Percentiles rank a stretch among this genome's conserved stretches.
These are phyloP conservation scores for Xylaria venustula DNA, from an alignment of 495 filamentous ascomycete species.

Conservation along the genomic window DNA sequence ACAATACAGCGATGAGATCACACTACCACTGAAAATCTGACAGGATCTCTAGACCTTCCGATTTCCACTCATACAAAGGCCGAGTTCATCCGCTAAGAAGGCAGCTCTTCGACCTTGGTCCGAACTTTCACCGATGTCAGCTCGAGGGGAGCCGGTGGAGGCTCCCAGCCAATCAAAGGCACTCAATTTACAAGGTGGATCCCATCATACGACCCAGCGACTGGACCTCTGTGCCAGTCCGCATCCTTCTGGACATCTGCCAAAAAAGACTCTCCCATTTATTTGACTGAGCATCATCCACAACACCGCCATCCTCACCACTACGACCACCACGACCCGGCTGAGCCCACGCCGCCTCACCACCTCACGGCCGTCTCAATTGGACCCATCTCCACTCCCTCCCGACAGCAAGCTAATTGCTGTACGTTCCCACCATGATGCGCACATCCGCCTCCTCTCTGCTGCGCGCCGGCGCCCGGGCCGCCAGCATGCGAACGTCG, in stretches of 20 bases:
- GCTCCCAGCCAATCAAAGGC: conserved; percentile 6
- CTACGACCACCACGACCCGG: conserved; percentile 17
- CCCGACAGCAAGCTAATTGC: conserved; percentile 1
- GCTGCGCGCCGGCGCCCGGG: conserved; percentile 43
- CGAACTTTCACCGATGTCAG: conserved; percentile 28
- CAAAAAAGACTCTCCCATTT: conserved; percentile 31
- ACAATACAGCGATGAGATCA: too few relatives aligned
- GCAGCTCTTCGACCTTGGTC: conserved; percentile 24
- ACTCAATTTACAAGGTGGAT: conserved; percentile 20
- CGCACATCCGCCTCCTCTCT: conserved; percentile 37
- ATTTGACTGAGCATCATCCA: conserved; percentile 17
- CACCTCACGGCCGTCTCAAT: conserved; percentile 34
- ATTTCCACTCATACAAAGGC: not conserved
- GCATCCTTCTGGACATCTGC: conserved; percentile 11
- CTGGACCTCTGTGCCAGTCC: not conserved
- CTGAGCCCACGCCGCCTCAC: conserved; percentile 29
- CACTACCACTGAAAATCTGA: too few relatives aligned
- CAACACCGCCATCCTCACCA: conserved; percentile 28
- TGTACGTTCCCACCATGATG: conserved; percentile 31
- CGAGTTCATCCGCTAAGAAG: not conserved
- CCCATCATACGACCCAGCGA: conserved; percentile 27
- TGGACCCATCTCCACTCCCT: conserved; percentile 42
- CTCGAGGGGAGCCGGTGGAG: conserved; percentile 16
- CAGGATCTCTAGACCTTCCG: not conserved
- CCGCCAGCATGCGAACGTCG: conserved; percentile 35